Evolutionary conservation across 495 filamentous ascomycete species (phyloP), one percentile per base, ranked within the genome.

Genomic region (Echria macrotheca): DNA sequence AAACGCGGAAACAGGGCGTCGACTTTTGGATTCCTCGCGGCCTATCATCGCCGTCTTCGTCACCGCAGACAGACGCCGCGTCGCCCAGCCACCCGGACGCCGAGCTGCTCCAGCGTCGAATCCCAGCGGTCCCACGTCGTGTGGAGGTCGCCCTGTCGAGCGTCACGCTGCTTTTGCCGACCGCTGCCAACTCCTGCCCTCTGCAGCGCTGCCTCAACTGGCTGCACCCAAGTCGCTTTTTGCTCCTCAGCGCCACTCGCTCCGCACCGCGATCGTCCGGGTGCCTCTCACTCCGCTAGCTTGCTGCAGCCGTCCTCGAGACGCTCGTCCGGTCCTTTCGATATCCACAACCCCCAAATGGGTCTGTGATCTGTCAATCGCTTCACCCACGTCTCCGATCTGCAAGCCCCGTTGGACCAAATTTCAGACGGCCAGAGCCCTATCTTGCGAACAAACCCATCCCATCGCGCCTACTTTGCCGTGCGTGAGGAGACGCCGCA

Each of bases 361-460:
- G 50, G 51, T 45, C 38, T 52, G 55, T 59, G 54, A 57, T 52
- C 52, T 57, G 54, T 44, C 54, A 58, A 58, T 60, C 60, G 47
- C 50, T 49, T 41, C 51, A 23, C 44, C 42, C 50, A 19, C 53
- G n/a, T 28, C 40, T 25, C 57, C 57, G 57, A 58, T 57, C 60
- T 60, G 57, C 60, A 56, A 47, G 51, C 26, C 50, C 41, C 15
- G 44, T 47, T 58, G 44, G 49, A 35, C 52, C 31, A 50, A 17
- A 49, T 46, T 47, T 50, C 39, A 35, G 41, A 40, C 47, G 50
- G 17, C 40, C 28, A 45, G 38, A n/a, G n/a, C n/a, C n/a, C n/a
- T n/a, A n/a, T n/a, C n/a, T n/a, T n/a, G n/a, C n/a, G n/a, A n/a
- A n/a, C n/a, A n/a, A n/a, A n/a, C n/a, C n/a, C n/a, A n/a, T n/a